These are phyloP conservation scores for Gracilaria gracilis DNA, from an alignment of 23 red algal species.

Conservation along the genomic window DNA sequence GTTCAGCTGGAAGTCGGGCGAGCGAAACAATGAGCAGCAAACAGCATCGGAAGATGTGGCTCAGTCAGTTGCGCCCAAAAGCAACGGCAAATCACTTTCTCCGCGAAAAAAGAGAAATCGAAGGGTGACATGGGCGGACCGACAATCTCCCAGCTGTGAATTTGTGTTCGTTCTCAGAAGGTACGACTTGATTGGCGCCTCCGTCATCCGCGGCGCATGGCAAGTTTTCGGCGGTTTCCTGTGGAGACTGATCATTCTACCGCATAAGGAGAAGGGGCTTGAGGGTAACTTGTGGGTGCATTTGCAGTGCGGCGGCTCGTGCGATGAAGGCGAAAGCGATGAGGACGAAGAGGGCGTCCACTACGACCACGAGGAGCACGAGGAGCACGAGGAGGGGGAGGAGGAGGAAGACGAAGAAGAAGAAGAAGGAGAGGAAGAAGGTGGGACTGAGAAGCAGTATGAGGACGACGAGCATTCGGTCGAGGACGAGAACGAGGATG, in stretches of 20 bases:
- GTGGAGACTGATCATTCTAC: conserved; percentile 97
- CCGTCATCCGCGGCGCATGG: conserved; percentile 74
- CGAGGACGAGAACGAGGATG: neutral
- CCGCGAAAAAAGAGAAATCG: conserved; percentile 20
- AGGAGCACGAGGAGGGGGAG: neutral
- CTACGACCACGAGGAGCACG: too few species aligned
- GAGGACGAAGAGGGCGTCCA: neutral
- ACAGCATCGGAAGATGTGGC: too few species aligned
- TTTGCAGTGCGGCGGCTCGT: conserved; percentile 86
- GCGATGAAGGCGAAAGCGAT: neutral
- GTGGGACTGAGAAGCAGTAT: neutral
- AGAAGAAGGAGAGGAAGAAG: neutral
- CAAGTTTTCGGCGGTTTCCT: conserved; percentile 69
- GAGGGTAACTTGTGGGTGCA: conserved; percentile 71
- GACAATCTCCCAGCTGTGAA: neutral
- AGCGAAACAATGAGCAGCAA: too few species aligned
- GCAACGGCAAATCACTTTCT: neutral
- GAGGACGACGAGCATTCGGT: neutral
- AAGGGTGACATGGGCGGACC: conserved; percentile 4
- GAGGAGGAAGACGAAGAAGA: neutral
- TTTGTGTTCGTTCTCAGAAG: conserved; percentile 53
- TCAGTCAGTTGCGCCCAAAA: neutral
- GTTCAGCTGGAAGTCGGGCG: neutral
- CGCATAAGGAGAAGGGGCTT: conserved; percentile 60
- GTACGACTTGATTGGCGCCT: conserved; percentile 53